phyloP scores from a whole-genome alignment of 2,329 filamentous ascomycete species.

The Lanzia echinophila region DNA sequence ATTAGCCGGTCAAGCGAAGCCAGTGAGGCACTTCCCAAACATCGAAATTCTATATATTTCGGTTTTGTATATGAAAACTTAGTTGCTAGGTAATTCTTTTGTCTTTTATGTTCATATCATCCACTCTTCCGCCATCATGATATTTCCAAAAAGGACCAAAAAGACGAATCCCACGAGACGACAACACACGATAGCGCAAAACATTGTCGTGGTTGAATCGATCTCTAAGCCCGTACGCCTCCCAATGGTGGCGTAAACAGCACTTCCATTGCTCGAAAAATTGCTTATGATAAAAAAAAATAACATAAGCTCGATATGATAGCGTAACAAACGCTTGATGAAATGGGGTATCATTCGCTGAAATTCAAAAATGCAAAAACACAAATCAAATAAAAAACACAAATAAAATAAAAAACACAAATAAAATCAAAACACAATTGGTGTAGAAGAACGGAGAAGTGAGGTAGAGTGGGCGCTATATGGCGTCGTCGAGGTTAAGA shows the following conservation, averaged over 20 bases:
- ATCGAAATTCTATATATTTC: too few species aligned
- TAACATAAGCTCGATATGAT: slow-evolving; percentile 4
- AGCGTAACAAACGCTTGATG: slow-evolving; percentile 42
- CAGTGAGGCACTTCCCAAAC: too few species aligned
- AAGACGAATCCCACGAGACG: slow-evolving; percentile 28
- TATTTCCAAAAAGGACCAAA: neutral
- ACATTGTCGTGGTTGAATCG: slow-evolving; percentile 41
- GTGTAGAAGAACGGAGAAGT: neutral
- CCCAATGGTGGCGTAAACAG: slow-evolving; percentile 41
- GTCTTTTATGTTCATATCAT: neutral
- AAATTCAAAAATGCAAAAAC: slow-evolving; percentile 12
- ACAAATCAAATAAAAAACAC: slow-evolving; percentile 15
- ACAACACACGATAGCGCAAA: slow-evolving; percentile 42
- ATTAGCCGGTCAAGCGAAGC: too few species aligned
- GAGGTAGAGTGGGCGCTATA: neutral
- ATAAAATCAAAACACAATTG: slow-evolving; percentile 1
- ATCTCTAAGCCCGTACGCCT: slow-evolving; percentile 40
- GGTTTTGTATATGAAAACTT: too few species aligned
- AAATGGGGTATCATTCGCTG: slow-evolving; percentile 46
- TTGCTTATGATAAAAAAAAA: neutral
- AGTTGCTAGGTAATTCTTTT: too few species aligned
- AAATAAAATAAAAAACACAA: slow-evolving; percentile 10
- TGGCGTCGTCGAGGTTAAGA: neutral
- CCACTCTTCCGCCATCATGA: neutral
- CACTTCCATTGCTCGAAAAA: slow-evolving; percentile 39